Percentiles rank a stretch among this genome's conserved stretches.
phyloP scores from a whole-genome alignment of 805 yeast genomes.

The Saccharomycopsis babjevae region DNA sequence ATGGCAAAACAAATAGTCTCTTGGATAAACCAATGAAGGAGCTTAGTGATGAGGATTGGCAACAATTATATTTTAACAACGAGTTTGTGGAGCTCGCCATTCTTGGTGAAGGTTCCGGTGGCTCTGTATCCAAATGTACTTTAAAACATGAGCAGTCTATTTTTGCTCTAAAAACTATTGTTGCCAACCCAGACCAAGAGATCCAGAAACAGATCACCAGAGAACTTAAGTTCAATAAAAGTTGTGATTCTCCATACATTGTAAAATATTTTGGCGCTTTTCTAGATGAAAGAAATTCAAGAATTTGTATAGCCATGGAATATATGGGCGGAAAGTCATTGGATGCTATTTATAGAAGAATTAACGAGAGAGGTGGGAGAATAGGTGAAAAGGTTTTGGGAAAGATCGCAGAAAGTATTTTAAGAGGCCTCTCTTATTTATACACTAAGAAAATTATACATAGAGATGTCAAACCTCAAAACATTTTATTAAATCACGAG shows the following conservation, averaged over 20 bases:
- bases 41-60: conserved; percentile 71
- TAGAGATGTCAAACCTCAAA: conserved; percentile 93
- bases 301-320: conserved; percentile 94
- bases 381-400: conserved; percentile 91
- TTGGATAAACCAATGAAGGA: conserved; percentile 36
- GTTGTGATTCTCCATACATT: conserved; percentile 73
- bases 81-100: conserved; percentile 59
- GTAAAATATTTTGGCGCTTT: conserved; percentile 92
- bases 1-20: conserved; percentile 4
- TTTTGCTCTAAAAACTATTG: conserved; percentile 66
- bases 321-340: conserved; percentile 89
- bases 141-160: conserved; percentile 48
- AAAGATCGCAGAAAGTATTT: conserved; percentile 76
- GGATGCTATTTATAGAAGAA: conserved; percentile 81
- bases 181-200: conserved; percentile 57
- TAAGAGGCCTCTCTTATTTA: conserved; percentile 76
- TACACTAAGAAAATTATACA: conserved; percentile 86
- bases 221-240: conserved; percentile 79
- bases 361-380: conserved; percentile 65
- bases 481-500: conserved; percentile 59
- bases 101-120: conserved; percentile 93
- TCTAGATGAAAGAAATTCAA: conserved; percentile 60
- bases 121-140: conserved; percentile 73
- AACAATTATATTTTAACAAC: conserved; percentile 36
- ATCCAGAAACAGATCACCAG: conserved; percentile 83